Conservation (phyloP, 768 basidiomycete genomes). For the Boletus sensibilis region DNA sequence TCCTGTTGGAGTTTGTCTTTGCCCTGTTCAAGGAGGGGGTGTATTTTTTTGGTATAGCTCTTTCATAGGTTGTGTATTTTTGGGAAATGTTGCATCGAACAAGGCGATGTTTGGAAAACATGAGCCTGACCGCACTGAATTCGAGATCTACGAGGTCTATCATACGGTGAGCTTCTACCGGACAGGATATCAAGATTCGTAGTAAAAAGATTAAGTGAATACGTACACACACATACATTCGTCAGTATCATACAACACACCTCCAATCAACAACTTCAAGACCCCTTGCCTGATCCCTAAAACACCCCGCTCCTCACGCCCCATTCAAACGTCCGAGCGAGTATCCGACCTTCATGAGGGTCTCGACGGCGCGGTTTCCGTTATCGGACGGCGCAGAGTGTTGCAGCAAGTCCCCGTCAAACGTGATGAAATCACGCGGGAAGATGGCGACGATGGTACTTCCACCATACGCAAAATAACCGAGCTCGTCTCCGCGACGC, state of each 20-base stretch:
- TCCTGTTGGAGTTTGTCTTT: neutral
- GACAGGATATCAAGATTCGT: neutral
- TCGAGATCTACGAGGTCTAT: neutral
- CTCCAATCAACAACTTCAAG: neutral
- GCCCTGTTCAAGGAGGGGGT: neutral
- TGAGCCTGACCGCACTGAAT: neutral
- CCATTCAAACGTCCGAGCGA: conserved; percentile 28
- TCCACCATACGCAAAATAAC: conserved; percentile 75
- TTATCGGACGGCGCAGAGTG: conserved; percentile 41
- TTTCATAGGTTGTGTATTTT: neutral
- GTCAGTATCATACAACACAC: neutral
- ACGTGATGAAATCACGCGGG: conserved; percentile 51
- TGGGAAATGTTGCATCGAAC: neutral
- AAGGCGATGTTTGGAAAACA: neutral
- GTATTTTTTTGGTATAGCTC: neutral
- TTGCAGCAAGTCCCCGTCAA: conserved; percentile 59
- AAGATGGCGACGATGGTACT: conserved; percentile 66
- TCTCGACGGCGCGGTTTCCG: conserved; percentile 50
- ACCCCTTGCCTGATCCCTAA: neutral
- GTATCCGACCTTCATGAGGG: conserved; percentile 51
- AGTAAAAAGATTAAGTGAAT: neutral
- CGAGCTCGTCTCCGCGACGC: conserved; percentile 65
- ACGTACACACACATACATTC: neutral
- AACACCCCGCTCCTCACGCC: neutral
- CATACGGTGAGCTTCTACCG: neutral